Percentiles rank a stretch among this genome's conserved stretches.
These are phyloP conservation scores for Pleomassaria siparia DNA, from an alignment of 2,329 filamentous ascomycete species.

Conservation along the genomic window DNA sequence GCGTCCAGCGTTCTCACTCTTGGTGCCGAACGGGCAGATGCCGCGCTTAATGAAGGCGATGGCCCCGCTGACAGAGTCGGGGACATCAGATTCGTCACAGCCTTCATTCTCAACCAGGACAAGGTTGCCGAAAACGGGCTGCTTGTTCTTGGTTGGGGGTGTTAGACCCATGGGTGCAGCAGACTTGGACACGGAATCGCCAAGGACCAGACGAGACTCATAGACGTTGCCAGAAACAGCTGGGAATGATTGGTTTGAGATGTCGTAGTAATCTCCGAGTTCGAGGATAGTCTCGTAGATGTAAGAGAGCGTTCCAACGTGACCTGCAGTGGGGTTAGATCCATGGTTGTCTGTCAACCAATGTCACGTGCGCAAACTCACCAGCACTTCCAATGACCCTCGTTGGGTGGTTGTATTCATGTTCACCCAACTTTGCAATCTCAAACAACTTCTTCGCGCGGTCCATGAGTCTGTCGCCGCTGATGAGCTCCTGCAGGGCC, in stretches of 20 bases:
- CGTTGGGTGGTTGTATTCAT: constrained; percentile 48
- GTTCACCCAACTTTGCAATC: constrained; percentile 46
- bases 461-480: constrained; percentile 32
- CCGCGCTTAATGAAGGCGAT: constrained; percentile 75
- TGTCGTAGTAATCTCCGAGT: constrained; percentile 44
- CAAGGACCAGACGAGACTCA: constrained; percentile 41
- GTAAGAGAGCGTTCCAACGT: constrained; percentile 39
- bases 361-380: constrained; percentile 24
- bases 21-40: constrained; percentile 70
- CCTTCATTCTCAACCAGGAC: constrained; percentile 38
- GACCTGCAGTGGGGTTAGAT: constrained; percentile 25
- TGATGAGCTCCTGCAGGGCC: constrained; percentile 40
- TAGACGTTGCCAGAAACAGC: constrained; percentile 39
- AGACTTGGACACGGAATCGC: constrained; percentile 35
- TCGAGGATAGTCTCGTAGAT: constrained; percentile 43
- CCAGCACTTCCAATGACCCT: constrained; percentile 41
- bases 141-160: constrained; percentile 39
- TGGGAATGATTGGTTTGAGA: constrained; percentile 41
- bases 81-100: constrained; percentile 58
- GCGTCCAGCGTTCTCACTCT: constrained; percentile 68
- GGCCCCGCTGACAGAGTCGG: constrained; percentile 59
- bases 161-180: constrained; percentile 39
- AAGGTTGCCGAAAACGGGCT: constrained; percentile 39
- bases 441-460: constrained; percentile 42
- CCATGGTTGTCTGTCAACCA: neutral